Evolutionary conservation across 257 asterid genomes (phyloP), one percentile per base, ranked within the genome.

Genomic region (Prunella vulgaris): DNA sequence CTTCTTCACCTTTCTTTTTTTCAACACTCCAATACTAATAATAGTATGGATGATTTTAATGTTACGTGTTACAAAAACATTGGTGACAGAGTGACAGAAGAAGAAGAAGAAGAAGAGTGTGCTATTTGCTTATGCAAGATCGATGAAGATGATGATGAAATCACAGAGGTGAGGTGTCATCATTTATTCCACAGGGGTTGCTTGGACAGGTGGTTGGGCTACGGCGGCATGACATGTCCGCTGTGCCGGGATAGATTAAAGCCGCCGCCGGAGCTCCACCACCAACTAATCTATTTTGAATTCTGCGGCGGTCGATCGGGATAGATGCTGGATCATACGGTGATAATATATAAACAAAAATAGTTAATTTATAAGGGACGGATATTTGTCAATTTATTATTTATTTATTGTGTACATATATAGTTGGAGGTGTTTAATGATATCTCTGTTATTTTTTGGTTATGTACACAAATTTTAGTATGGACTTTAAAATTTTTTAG

Each of bases 121-220:
- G 77, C 73, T 1, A 70, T 80, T 49, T 80, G 84, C 61, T 33
- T 80, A n/a, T 77, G 84, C 70, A 60, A 12, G 59, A 73, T 80
- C 10, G 76, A 74, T 1, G 73, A 63, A 22, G 82, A 64, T 0
- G 84, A 64, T 0, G 84, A 80, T 22, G 80, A 76, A 28, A 67
- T 74, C 1, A 63, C 77, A 21, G 74, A 71, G 72, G 18, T 81
- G 66, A 78, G 75, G 21, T 81, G 85, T 20, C 60, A 68, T 37
- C 85, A 81, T 69, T 30, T 78, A 3, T 81, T 78, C 13, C 85
- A 77, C 13, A 40, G 74, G 6, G 80, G 49, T 58, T 81, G 85
- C 24, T 71, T 77, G 48, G 85, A 81, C 1, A 72, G 81, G 66
- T 81, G 85, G 85, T 10, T 81, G 30, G 80, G 79, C 0, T 77